Evolutionary conservation across 2,329 filamentous ascomycete genomes (phyloP).

Genomic region (Exophiala aquamarina): DNA sequence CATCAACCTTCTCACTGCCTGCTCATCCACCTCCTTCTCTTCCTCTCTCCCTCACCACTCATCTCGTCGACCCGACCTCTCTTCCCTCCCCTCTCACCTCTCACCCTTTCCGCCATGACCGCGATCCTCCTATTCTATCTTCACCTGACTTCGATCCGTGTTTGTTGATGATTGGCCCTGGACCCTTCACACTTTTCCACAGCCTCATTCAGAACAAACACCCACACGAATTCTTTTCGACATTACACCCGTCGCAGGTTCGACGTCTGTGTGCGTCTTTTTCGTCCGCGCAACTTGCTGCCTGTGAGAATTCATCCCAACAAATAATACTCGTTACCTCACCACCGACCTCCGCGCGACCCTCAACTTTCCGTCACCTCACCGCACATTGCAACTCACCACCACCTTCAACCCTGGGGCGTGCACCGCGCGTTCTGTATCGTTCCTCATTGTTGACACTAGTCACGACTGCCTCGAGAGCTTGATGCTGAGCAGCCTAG

Average conservation of each 20-base stretch:
- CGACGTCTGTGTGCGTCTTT: slow-evolving; percentile 9
- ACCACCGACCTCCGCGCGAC: neutral
- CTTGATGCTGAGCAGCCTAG: too few species aligned
- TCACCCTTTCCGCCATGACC: slow-evolving; percentile 14
- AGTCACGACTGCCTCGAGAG: neutral
- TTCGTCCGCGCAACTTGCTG: slow-evolving; percentile 6
- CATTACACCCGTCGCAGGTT: slow-evolving; percentile 20
- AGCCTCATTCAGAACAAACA: slow-evolving; percentile 8
- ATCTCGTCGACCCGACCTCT: neutral
- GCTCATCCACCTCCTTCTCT: neutral
- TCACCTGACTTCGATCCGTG: slow-evolving; percentile 14
- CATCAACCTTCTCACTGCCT: neutral
- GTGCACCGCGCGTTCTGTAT: neutral
- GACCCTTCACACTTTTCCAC: slow-evolving; percentile 4
- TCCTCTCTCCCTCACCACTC: slow-evolving; percentile 1
- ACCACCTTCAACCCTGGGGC: neutral
- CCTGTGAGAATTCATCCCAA: slow-evolving; percentile 6
- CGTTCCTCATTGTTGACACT: neutral
- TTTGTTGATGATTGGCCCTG: slow-evolving; percentile 22
- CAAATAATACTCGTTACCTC: neutral
- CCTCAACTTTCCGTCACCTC: neutral
- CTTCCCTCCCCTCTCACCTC: slow-evolving; percentile 1
- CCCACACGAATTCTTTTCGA: slow-evolving; percentile 1
- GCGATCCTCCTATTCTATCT: slow-evolving; percentile 13
- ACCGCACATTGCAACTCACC: neutral